Base-by-base conservation (phyloP, 2,329 filamentous ascomycete species). In the Diatrype stigma region DNA sequence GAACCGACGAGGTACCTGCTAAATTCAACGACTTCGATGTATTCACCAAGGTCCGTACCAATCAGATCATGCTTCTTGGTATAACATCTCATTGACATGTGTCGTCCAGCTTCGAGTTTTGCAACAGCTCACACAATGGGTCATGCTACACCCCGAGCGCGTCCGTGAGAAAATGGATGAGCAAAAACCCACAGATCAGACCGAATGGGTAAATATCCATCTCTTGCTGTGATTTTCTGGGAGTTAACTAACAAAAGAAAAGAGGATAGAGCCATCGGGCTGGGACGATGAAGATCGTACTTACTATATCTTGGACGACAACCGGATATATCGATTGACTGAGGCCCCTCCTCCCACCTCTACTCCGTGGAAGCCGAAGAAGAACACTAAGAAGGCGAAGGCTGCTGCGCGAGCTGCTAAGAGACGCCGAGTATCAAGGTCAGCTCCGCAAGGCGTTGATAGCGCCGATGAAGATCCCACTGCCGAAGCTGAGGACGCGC, bases 281-380 rank as follows among this genome's bases (percentile, higher is more conserved):
- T 97, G 90, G 84, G 94, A 99, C 67, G 79, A 84, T 21, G 79
- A 96, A 45, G 92, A 96, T 57, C 86, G 90, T 35, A 85, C 85
- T 34, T 96, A 97, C 66, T 96, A 87, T 63, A 86, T 97, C 3
- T 80, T 99, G 3, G 93, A 97, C 61, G 94, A 99, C 67, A 95
- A 96, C 62, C 83, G 94, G 55, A 76, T 99, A 40, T 99, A 99
- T 67, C 88, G 92, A 50, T 79, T 87, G 54, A 90, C 89, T n/a
- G 89, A 96, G 53, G 80, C 87, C 23, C 82, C 84, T 1, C 76
- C 81, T 2, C 79, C 83, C 6, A 70, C 81, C 14, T 71, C 78
- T 6, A 72, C 76, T n/a, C 67, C 77, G 2, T 69, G 78, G 23
- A 87, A 87, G 64, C 75, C 81, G 2, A 76, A 78, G 68, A 82